phyloP scores from a whole-genome alignment of 345 rosid species.

The Dipteronia dyeriana region DNA sequence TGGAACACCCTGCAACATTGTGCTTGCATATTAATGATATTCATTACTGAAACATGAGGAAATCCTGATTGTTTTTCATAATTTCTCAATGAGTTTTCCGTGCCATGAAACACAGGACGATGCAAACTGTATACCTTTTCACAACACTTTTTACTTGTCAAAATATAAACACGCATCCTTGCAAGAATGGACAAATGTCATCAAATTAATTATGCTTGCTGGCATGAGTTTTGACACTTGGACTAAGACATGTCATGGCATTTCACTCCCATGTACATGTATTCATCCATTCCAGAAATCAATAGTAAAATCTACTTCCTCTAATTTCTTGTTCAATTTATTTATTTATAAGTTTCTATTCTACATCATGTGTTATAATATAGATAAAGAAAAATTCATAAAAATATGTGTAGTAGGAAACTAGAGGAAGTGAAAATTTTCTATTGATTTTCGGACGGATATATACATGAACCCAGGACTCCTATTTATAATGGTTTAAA shows the following conservation, averaged over 20 bases:
- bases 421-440: not conserved
- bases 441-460: not conserved
- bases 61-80: not conserved
- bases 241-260: too few relatives aligned
- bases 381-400: not conserved
- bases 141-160: not conserved
- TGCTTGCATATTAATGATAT: conserved; percentile 12
- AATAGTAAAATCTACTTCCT: too few relatives aligned
- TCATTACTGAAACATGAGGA: not conserved
- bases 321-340: too few relatives aligned
- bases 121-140: not conserved
- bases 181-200: not conserved
- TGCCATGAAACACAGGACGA: not conserved
- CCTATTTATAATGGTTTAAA: not conserved
- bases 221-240: not conserved
- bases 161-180: not conserved
- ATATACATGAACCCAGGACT: not conserved
- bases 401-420: not conserved
- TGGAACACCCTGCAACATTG: conserved; percentile 62
- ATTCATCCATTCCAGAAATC: not conserved
- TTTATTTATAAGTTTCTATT: too few relatives aligned
- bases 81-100: not conserved
- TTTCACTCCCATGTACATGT: not conserved
- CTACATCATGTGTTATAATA: not conserved
- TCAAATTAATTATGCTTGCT: not conserved